A percentile compares a stretch with the other conserved stretches of the same genome.
Conservation (phyloP, 2,329 filamentous ascomycete species). For the Ceratocystis diversiconidia region DNA sequence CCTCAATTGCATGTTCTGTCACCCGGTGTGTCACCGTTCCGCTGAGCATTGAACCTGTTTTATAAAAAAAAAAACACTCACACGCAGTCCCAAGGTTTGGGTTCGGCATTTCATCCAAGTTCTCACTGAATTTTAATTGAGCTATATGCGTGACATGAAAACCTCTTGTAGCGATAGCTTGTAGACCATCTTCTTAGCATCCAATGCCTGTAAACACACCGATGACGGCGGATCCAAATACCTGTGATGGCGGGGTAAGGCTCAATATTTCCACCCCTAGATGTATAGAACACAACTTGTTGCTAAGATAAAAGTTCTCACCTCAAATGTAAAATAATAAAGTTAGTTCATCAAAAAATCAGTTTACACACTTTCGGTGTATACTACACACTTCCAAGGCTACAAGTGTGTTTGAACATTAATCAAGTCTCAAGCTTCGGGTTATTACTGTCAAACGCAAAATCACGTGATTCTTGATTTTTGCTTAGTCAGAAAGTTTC, state of each 20-base stretch:
- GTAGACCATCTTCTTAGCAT: not conserved
- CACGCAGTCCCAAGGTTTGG: not conserved
- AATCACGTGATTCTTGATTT: constrained; percentile 2
- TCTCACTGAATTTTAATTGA: too few relatives aligned
- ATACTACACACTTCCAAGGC: too few relatives aligned
- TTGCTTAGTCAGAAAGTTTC: constrained; percentile 16
- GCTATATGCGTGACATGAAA: too few relatives aligned
- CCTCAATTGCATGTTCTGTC: not conserved
- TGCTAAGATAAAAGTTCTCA: too few relatives aligned
- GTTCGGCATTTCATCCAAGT: too few relatives aligned
- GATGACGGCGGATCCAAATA: not conserved
- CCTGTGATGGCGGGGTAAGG: constrained; percentile 3
- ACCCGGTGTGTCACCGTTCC: not conserved
- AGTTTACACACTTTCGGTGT: not conserved
- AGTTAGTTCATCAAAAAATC: too few relatives aligned
- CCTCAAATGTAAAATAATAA: not conserved
- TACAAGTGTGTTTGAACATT: too few relatives aligned
- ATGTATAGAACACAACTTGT: too few relatives aligned
- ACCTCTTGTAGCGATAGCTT: not conserved
- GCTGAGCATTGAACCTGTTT: not conserved
- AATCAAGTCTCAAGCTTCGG: not conserved
- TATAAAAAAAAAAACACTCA: not conserved
- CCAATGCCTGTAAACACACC: not conserved
- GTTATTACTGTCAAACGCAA: not conserved
- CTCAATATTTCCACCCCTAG: not conserved